A percentile compares a stretch with the other conserved stretches of the same genome.
Evolutionary conservation across 768 basidiomycete species (phyloP).

Genomic region (Trametes sanguinea): DNA sequence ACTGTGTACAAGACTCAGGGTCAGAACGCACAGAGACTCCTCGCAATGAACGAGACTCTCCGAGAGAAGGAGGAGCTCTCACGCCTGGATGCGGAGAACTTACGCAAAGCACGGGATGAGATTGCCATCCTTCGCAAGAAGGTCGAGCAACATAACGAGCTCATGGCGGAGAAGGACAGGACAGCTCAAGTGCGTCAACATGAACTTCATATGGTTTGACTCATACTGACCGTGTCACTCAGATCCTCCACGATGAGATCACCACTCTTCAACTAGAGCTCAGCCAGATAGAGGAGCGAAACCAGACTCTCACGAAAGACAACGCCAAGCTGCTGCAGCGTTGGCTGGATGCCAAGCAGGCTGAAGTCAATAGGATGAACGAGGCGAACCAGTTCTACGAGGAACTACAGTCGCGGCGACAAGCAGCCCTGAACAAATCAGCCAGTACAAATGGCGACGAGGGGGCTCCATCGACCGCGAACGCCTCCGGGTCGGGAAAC

Average conservation of each 20-base stretch:
- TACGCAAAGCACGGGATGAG: constrained; percentile 78
- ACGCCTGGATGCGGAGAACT: constrained; percentile 76
- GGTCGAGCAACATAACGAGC: constrained; percentile 80
- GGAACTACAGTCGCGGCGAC: constrained; percentile 75
- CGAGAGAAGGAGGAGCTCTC: constrained; percentile 90
- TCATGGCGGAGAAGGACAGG: constrained; percentile 87
- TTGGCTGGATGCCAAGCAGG: constrained; percentile 95
- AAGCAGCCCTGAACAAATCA: constrained; percentile 61
- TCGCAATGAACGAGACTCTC: constrained; percentile 93
- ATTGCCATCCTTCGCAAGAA: constrained; percentile 67
- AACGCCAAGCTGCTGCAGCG: constrained; percentile 94
- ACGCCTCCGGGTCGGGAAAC: constrained; percentile 65
- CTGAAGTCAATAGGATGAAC: constrained; percentile 94
- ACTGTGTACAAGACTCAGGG: constrained; percentile 96
- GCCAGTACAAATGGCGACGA: constrained; percentile 31
- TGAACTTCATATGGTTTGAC: too few species aligned
- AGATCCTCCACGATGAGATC: constrained; percentile 94
- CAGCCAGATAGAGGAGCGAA: constrained; percentile 84
- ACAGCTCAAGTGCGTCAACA: constrained; percentile 70
- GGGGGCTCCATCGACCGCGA: constrained; percentile 30
- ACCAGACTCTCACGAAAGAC: constrained; percentile 83
- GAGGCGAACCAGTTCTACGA: constrained; percentile 90
- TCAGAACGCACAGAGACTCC: constrained; percentile 89
- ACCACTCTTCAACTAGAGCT: constrained; percentile 90
- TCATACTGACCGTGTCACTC: not conserved